These are phyloP conservation scores for Claviceps pazoutovae DNA, from an alignment of 2,329 filamentous ascomycete species.

Conservation along the genomic window DNA sequence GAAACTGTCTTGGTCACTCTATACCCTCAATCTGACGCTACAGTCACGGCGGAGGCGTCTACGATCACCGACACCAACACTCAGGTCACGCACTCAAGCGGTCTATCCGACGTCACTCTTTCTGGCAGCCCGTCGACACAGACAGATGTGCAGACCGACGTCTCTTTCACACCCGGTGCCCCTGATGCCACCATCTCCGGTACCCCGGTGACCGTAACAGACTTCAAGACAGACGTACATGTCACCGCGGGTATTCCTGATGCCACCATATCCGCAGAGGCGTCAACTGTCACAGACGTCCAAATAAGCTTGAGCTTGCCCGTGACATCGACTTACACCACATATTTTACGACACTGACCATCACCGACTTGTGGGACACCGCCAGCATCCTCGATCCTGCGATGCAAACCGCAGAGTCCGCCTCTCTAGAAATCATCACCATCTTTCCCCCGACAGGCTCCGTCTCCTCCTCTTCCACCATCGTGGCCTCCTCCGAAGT, in stretches of 20 bases:
- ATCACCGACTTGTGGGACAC: slow-evolving; percentile 18
- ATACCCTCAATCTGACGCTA: slow-evolving; percentile 11
- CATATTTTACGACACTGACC: slow-evolving; percentile 13
- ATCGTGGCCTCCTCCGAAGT: slow-evolving; percentile 8
- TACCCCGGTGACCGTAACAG: slow-evolving; percentile 17
- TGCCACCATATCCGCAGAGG: slow-evolving; percentile 18
- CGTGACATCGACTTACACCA: slow-evolving; percentile 7
- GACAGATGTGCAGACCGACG: slow-evolving; percentile 11
- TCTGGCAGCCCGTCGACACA: slow-evolving; percentile 13
- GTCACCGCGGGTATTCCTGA: slow-evolving; percentile 18
- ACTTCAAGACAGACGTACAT: slow-evolving; percentile 15
- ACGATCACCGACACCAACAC: slow-evolving; percentile 14
- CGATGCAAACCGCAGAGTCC: background rate
- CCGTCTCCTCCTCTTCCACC: background rate
- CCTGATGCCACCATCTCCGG: slow-evolving; percentile 17
- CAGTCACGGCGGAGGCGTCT: slow-evolving; percentile 12
- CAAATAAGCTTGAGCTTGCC: slow-evolving; percentile 12
- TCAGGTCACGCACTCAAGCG: slow-evolving; percentile 11
- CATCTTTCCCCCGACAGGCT: slow-evolving; percentile 5
- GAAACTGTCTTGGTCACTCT: slow-evolving; percentile 6
- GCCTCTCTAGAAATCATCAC: slow-evolving; percentile 13
- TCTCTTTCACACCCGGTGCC: slow-evolving; percentile 11
- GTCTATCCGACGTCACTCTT: slow-evolving; percentile 15
- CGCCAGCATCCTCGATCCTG: background rate
- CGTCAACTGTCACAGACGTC: slow-evolving; percentile 18